phyloP scores from a whole-genome alignment of 1,284 basidiomycete genomes.

The Microbotryum silenes-acaulis region DNA sequence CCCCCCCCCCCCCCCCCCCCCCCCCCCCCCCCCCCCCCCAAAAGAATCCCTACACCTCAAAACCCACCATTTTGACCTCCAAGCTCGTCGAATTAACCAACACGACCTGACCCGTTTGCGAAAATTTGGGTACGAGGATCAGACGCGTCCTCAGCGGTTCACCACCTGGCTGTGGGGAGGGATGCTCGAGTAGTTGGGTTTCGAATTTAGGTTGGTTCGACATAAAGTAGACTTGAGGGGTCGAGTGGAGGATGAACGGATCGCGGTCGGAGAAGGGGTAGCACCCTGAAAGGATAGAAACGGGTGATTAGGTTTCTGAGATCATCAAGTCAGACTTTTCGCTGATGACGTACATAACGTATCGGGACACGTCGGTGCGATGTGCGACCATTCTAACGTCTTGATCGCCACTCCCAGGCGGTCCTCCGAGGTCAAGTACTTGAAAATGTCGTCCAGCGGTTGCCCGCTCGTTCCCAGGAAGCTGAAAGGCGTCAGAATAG shows the following conservation, averaged over 20 bases:
- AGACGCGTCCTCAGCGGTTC: slow-evolving; percentile 49
- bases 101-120: slow-evolving; percentile 55
- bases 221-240: slow-evolving; percentile 85
- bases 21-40: no score
- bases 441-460: slow-evolving; percentile 88
- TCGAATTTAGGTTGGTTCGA: slow-evolving; percentile 81
- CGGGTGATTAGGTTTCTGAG: background rate
- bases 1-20: no score
- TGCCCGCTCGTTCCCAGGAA: slow-evolving; percentile 83
- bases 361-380: slow-evolving; percentile 96
- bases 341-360: slow-evolving; percentile 59
- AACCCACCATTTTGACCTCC: slow-evolving; percentile 44
- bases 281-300: slow-evolving; percentile 53
- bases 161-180: slow-evolving; percentile 34
- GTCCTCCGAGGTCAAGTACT: slow-evolving; percentile 61
- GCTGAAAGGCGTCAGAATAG: slow-evolving; percentile 40
- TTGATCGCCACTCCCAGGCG: slow-evolving; percentile 62
- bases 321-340: background rate
- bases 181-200: slow-evolving; percentile 56
- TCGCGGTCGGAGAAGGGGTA: slow-evolving; percentile 84
- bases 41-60: background rate
- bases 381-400: slow-evolving; percentile 86
- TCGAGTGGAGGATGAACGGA: slow-evolving; percentile 76
- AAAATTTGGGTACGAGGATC: slow-evolving; percentile 76
- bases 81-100: slow-evolving; percentile 56